These are phyloP conservation scores for Hepatocystis sp. DNA, from an alignment of 169 alveolate genomes.

Conservation along the genomic window DNA sequence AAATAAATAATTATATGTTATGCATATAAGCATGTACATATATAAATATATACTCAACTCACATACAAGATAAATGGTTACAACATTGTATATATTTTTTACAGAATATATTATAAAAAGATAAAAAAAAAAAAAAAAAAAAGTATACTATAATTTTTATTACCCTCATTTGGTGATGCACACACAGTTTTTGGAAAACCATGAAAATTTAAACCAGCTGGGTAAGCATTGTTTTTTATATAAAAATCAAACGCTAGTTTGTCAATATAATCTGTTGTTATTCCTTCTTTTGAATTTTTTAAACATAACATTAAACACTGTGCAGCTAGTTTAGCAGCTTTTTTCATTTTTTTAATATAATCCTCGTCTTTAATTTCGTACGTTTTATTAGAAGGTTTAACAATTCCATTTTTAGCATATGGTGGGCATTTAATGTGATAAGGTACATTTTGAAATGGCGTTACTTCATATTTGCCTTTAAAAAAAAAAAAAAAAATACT, in stretches of 20 bases:
- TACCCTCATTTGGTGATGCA: constrained; percentile 93
- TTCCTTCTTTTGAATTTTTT: constrained; percentile 84
- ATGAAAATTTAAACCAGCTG: constrained; percentile 94
- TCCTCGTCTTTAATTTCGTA: constrained; percentile 82
- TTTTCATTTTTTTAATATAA: constrained; percentile 78
- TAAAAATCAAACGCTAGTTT: constrained; percentile 89
- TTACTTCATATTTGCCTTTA: constrained; percentile 81
- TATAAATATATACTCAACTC: background rate
- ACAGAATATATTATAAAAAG: no score
- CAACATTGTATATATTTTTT: no score
- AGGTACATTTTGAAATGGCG: constrained; percentile 78
- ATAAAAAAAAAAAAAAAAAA: background rate
- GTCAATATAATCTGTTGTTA: constrained; percentile 93
- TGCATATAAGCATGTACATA: background rate
- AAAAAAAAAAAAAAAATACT: constrained; percentile 3
- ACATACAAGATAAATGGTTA: no score
- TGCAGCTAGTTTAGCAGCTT: constrained; percentile 82
- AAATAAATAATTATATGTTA: constrained; percentile 1
- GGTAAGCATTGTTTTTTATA: constrained; percentile 92
- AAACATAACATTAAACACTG: constrained; percentile 81
- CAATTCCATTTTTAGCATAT: constrained; percentile 78
- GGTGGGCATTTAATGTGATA: constrained; percentile 79
- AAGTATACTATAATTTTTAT: background rate
- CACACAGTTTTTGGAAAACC: constrained; percentile 95
- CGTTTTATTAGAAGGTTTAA: constrained; percentile 11